Percentiles rank a stretch among this genome's conserved stretches.
Evolutionary conservation across 2,329 filamentous ascomycete genomes (phyloP).

Genomic region (Pseudogymnoascus sp.): DNA sequence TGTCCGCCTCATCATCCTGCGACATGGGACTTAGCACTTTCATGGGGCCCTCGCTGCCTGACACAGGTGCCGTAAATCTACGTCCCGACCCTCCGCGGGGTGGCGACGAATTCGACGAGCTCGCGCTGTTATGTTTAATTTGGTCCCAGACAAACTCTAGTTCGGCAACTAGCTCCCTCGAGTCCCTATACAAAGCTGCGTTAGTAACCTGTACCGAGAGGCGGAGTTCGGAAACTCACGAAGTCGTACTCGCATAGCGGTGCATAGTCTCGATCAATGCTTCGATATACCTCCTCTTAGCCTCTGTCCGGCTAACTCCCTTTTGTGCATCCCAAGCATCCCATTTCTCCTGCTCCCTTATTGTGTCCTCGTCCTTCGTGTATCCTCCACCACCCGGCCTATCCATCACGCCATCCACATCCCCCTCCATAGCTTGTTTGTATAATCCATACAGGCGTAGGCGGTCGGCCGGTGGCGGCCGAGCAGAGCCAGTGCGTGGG

Average conservation of each 20-base stretch:
- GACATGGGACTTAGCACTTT: constrained; percentile 78
- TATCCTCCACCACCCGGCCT: constrained; percentile 52
- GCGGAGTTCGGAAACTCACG: constrained; percentile 38
- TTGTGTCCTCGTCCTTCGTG: constrained; percentile 43
- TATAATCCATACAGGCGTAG: constrained; percentile 95
- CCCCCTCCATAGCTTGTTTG: constrained; percentile 98
- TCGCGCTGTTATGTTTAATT: constrained; percentile 76
- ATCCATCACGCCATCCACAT: constrained; percentile 90
- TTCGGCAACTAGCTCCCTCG: constrained; percentile 78
- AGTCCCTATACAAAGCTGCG: constrained; percentile 48
- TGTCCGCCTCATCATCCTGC: constrained; percentile 64
- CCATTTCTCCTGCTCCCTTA: constrained; percentile 61
- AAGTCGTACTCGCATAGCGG: constrained; percentile 76
- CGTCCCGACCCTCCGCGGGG: constrained; percentile 33
- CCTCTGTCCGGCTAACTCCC: constrained; percentile 77
- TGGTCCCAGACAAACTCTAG: constrained; percentile 99
- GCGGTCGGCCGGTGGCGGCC: constrained; percentile 76
- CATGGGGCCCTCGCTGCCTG: constrained; percentile 48
- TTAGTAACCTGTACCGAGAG: not conserved
- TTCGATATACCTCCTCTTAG: constrained; percentile 88
- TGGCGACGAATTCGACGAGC: constrained; percentile 50
- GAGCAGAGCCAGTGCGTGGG: constrained; percentile 80
- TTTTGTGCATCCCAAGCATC: constrained; percentile 92
- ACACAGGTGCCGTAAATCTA: constrained; percentile 37
- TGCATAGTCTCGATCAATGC: constrained; percentile 96